phyloP scores from a whole-genome alignment of 331 rosid genomes.

The Cucumis variabilis region DNA sequence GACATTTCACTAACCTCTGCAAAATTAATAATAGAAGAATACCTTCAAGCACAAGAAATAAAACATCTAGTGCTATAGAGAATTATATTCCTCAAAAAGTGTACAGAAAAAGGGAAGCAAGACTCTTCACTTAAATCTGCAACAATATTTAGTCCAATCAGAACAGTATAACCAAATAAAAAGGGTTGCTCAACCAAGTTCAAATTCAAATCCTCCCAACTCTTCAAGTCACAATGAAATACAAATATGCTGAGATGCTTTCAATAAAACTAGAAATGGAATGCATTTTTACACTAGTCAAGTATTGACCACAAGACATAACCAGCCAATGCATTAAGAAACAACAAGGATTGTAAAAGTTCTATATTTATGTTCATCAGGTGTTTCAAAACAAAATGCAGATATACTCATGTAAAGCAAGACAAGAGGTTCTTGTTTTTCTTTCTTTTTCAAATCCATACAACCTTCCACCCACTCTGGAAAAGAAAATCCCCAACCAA shows the following conservation, averaged over 20 bases:
- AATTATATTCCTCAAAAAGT: neutral
- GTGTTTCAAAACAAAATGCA: neutral
- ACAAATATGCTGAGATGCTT: neutral
- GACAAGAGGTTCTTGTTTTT: neutral
- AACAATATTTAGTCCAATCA: neutral
- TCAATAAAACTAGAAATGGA: neutral
- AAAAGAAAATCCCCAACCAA: neutral
- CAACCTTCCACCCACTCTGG: neutral
- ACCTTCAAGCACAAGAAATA: neutral
- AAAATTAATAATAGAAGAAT: slow-evolving; percentile 16
- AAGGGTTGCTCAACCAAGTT: neutral
- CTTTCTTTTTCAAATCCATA: neutral
- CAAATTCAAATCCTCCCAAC: neutral
- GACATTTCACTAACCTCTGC: slow-evolving; percentile 40
- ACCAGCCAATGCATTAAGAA: neutral
- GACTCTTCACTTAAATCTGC: neutral
- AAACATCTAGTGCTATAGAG: neutral
- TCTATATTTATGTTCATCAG: neutral
- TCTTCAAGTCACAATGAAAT: neutral
- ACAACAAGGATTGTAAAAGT: neutral
- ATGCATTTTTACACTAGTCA: neutral
- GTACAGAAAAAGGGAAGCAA: neutral
- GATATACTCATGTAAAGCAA: neutral
- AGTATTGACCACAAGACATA: slow-evolving; percentile 1
- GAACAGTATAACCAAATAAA: neutral